Percentiles rank a stretch among this genome's conserved stretches.
phyloP scores from a whole-genome alignment of 768 basidiomycete genomes.

The Xerocomellus chrysenteron region DNA sequence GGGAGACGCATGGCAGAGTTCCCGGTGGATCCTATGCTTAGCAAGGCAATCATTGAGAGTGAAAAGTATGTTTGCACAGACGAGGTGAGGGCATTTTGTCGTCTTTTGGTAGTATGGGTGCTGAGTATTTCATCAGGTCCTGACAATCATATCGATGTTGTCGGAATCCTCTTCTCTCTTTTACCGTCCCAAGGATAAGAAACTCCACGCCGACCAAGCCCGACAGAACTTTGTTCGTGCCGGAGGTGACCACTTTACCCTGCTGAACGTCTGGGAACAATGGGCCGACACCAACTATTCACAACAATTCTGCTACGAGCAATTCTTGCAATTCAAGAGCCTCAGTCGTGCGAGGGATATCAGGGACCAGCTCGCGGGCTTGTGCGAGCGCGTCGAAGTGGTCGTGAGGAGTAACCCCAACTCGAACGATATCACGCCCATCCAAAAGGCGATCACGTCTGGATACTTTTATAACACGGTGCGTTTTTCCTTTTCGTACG shows the following conservation, averaged over 20 bases:
- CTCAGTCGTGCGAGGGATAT: slow-evolving; percentile 94
- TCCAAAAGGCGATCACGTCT: slow-evolving; percentile 93
- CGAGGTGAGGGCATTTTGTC: slow-evolving; percentile 58
- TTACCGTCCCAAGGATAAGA: slow-evolving; percentile 98
- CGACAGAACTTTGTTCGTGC: slow-evolving; percentile 94
- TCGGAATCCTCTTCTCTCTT: slow-evolving; percentile 94
- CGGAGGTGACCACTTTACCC: slow-evolving; percentile 96
- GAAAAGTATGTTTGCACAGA: slow-evolving; percentile 94
- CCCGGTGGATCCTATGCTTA: slow-evolving; percentile 97
- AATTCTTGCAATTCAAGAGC: slow-evolving; percentile 94
- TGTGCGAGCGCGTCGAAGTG: slow-evolving; percentile 97
- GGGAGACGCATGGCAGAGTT: slow-evolving; percentile 98
- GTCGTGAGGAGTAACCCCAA: slow-evolving; percentile 87
- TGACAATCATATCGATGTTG: slow-evolving; percentile 97
- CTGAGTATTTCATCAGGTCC: slow-evolving; percentile 49
- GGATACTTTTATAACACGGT: slow-evolving; percentile 97
- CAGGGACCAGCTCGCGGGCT: slow-evolving; percentile 88
- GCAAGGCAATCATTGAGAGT: slow-evolving; percentile 93
- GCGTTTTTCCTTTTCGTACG: slow-evolving; percentile 25
- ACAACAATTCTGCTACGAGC: slow-evolving; percentile 95
- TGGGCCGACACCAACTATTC: slow-evolving; percentile 99
- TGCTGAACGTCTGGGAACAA: slow-evolving; percentile 98
- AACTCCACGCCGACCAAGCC: slow-evolving; percentile 95
- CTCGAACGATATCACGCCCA: slow-evolving; percentile 84
- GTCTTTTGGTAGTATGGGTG: background rate